Conservation (phyloP, 2,329 filamentous ascomycete species). For the Talaromyces sp. region DNA sequence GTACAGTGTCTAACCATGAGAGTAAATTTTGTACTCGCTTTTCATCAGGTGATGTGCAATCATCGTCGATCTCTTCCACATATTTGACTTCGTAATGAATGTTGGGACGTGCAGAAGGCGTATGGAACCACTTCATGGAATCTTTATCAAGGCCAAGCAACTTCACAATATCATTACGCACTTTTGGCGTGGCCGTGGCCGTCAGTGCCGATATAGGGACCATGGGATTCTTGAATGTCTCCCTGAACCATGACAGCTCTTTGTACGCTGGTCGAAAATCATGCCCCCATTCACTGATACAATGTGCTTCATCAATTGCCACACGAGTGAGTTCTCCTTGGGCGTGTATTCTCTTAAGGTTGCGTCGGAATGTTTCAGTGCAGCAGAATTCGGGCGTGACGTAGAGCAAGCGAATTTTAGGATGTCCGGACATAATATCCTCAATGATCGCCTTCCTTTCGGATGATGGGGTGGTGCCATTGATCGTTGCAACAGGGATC, state of each 20-base stretch:
- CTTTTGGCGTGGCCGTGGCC: slow-evolving; percentile 77
- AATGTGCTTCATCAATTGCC: slow-evolving; percentile 91
- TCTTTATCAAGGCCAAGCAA: slow-evolving; percentile 63
- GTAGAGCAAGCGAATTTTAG: slow-evolving; percentile 75
- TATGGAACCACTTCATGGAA: slow-evolving; percentile 68
- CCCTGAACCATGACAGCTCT: slow-evolving; percentile 72
- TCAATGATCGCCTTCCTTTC: slow-evolving; percentile 66
- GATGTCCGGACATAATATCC: slow-evolving; percentile 84
- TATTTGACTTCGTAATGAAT: slow-evolving; percentile 85
- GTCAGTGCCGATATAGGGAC: slow-evolving; percentile 92
- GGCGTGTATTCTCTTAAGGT: slow-evolving; percentile 65
- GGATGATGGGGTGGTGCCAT: slow-evolving; percentile 66
- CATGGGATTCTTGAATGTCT: slow-evolving; percentile 62
- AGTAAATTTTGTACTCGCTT: slow-evolving; percentile 76
- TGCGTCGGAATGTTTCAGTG: slow-evolving; percentile 68
- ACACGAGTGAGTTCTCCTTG: slow-evolving; percentile 83
- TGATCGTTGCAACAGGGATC: slow-evolving; percentile 78
- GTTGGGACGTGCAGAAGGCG: slow-evolving; percentile 77
- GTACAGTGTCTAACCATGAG: slow-evolving; percentile 67
- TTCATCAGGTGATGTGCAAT: slow-evolving; percentile 35
- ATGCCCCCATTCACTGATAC: slow-evolving; percentile 96
- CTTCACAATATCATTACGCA: slow-evolving; percentile 74
- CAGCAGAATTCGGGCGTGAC: slow-evolving; percentile 89
- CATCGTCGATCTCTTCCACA: slow-evolving; percentile 28
- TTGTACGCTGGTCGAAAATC: slow-evolving; percentile 95